Base-by-base conservation (phyloP, 192 early-diverging fungal genomes). In the Backusella tuberculispora region DNA sequence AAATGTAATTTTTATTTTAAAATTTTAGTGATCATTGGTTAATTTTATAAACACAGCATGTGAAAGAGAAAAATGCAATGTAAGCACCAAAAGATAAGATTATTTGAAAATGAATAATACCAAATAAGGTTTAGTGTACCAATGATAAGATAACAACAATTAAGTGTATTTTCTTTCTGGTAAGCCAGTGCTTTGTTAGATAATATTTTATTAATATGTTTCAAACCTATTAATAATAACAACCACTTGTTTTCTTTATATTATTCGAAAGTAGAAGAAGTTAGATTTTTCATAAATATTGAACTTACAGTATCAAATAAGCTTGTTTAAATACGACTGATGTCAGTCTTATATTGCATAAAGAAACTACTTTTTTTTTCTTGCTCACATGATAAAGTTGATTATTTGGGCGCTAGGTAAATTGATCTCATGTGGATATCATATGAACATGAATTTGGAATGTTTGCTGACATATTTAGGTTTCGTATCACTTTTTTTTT, bases 21-120 rank as follows among this genome's bases (percentile, higher is more conserved):
- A 26, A 24, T 3, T 60, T 26, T 19, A 60, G 9, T 60, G 53
- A 10, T 60, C 53, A 60, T 60, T 60, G 53, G 53, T 26, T 60
- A 26, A 1, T 53, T 53, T 24, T 53, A 53, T 53, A 60, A 53
- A 60, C 53, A 60, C 53, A 60, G 53, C 53, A 60, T 60, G 53
- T 60, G 53, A 60, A 60, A 60, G 53, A 24, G 53, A 12, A 60
- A 60, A 60, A 60, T 60, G 53, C 53, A 60, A 24, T 60, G 53
- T 60, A 60, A 60, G 53, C 53, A 60, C 7, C 4, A 56, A 56
- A 56, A 56, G 53, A 60, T 60, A 26, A 60, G 53, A 60, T 60
- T 60, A 9, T 43, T 43, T 43, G 19, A 53, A 56, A 60, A 60
- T 60, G 53, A 60, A 60, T 60, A 60, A 60, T 60, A 60, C 53